Base-by-base conservation (phyloP, 495 filamentous ascomycete genomes). In the Tuber magnatum region DNA sequence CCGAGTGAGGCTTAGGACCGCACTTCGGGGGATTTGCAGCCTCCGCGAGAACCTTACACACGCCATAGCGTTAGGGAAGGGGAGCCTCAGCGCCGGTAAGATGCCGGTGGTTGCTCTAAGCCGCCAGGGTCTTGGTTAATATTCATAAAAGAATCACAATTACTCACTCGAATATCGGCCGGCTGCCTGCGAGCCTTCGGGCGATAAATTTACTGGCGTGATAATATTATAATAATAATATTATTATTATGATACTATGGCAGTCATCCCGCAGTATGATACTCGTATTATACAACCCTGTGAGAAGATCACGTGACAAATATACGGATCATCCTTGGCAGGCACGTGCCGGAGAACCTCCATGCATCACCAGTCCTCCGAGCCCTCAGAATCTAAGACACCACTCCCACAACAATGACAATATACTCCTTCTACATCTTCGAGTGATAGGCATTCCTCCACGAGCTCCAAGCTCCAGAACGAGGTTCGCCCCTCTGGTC, bases 391-490 rank as follows among this genome's bases (percentile, higher is more conserved):
- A 65, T 65, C 56, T 28, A n/a, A n/a, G n/a, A n/a, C n/a, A 35
- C 28, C 56, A 16, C 5, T 28, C 16, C 72, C 14, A 35, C 28
- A 65, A 85, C 83, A 76, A 97, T 98, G 95, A 89, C 91, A 74
- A 92, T 98, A 82, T 97, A 97, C 85, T 94, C 93, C 56, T 97
- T 98, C 86, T 98, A 97, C 87, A 97, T 99, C 82, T 99, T 99
- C 80, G 95, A 72, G 74, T 0, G 81, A 82, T 40, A 81, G 78
- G 73, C 77, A 77, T 39, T 72, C 78, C 44, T 83, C 85, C 46
- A 70, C 81, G 12, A 81, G 83, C 73, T 81, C 79, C 41, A 81
- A 82, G 28, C 77, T 80, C 51, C 81, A 77, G 61, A 85, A 85
- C 76, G 84, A 83, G 20, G 68, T 83, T 7, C 68, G 77, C 44